Evolutionary conservation across 2,329 filamentous ascomycete species (phyloP).

Genomic region (Exserohilum turcica): DNA sequence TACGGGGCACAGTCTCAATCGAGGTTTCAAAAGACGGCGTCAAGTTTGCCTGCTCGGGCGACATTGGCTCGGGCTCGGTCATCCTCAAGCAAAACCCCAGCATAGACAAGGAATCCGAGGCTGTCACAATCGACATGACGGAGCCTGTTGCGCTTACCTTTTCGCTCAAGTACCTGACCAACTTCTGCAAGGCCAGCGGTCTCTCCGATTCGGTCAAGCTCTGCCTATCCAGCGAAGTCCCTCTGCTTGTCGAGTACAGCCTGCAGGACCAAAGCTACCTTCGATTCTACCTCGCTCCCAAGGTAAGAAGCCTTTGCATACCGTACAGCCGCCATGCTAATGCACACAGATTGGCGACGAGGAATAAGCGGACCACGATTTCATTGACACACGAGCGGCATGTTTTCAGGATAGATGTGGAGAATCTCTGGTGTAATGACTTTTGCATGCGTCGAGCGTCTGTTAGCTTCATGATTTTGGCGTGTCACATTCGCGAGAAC

Average conservation of each 20-base stretch:
- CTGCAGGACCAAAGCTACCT: conserved; percentile 86
- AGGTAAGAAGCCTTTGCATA: conserved; percentile 64
- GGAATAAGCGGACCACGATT: conserved; percentile 52
- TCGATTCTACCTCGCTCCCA: conserved; percentile 96
- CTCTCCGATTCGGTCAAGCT: conserved; percentile 84
- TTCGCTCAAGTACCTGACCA: conserved; percentile 98
- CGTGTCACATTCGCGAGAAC: conserved; percentile 26
- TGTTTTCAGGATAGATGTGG: conserved; percentile 34
- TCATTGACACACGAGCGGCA: conserved; percentile 30
- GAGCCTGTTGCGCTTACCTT: conserved; percentile 96
- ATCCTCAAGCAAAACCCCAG: conserved; percentile 87
- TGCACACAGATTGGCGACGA: conserved; percentile 69
- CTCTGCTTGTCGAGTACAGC: conserved; percentile 90
- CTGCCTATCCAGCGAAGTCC: conserved; percentile 94
- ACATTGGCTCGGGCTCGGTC: conserved; percentile 94
- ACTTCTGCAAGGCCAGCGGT: conserved; percentile 97
- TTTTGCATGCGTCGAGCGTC: conserved; percentile 35
- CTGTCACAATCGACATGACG: conserved; percentile 85
- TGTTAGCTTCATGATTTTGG: conserved; percentile 23
- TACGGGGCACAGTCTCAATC: conserved; percentile 74
- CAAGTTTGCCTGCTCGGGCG: conserved; percentile 90
- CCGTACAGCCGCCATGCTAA: conserved; percentile 41
- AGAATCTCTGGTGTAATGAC: conserved; percentile 31
- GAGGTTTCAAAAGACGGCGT: conserved; percentile 97
- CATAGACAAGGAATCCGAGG: conserved; percentile 84